Evolutionary conservation across 75 land plant genomes (phyloP), one percentile per base, ranked within the genome.

Genomic region (Ceratopteris richardii): DNA sequence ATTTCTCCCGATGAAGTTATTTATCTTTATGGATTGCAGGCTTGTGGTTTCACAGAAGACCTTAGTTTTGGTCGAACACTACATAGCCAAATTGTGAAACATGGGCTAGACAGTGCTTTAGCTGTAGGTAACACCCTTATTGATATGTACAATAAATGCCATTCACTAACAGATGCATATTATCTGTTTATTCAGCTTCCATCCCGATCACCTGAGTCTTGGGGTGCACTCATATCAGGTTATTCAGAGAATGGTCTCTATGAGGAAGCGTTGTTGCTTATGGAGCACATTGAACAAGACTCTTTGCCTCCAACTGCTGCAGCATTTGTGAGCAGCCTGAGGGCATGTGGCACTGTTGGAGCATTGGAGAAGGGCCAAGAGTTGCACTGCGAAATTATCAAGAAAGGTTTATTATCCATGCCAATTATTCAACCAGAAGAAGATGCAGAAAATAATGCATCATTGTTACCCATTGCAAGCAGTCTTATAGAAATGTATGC

Each of bases 141-240:
- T 37, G 19, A 25, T 16, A 42, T 65, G 67, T 65, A 63, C 21
- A 36, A 55, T 17, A 79, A 72, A 14, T 79, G 86, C 57, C 80
- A 86, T 1, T n/a, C 18, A 20, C 29, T 82, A 29, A 58, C 53
- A 42, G 70, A 66, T 60, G 61, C 80, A 0, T 63, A 70, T 61
- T 64, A 52, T 23, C 67, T 78, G 9, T 85, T 85, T 64, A 70
- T 78, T 39, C 42, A 42, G 42, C 70, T 85, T 78, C 30, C 65
- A 20, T 63, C 72, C 17, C 44, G 71, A 29, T 65, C 75, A 40
- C 14, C 75, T 47, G 78, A 79, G 10, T 82, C 89, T 1, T 85
- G 82, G 82, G 73, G 75, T 56, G 62, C 84, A 0, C 67, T 86
- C 71, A 70, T 86, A 13, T 64, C 82, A 0, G 60, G 74, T n/a